Evolutionary conservation across 768 basidiomycete species (phyloP).

Genomic region (Coprinopsis cinerea): DNA sequence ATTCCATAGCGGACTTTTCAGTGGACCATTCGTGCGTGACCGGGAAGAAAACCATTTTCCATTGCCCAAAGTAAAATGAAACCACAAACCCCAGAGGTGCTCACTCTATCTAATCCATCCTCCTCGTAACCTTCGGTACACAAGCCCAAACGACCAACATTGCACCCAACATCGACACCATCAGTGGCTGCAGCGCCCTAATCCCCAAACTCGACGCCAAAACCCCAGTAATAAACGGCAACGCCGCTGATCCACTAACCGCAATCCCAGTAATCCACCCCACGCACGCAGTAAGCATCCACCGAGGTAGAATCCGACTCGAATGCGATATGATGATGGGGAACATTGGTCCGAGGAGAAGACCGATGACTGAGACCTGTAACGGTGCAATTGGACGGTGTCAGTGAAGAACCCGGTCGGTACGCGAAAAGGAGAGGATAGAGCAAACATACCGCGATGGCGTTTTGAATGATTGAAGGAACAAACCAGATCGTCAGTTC

Average conservation of each 20-base stretch:
- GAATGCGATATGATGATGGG: conserved; percentile 70
- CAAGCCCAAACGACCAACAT: conserved; percentile 1
- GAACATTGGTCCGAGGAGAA: conserved; percentile 71
- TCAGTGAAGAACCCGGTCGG: not conserved
- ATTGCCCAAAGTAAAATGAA: not conserved
- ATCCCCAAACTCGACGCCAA: conserved; percentile 61
- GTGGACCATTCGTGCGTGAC: not conserved
- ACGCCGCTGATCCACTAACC: conserved; percentile 62
- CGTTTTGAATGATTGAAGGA: conserved; percentile 59
- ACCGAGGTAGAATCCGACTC: conserved; percentile 61
- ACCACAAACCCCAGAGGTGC: not conserved
- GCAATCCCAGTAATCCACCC: conserved; percentile 69
- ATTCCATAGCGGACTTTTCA: not conserved
- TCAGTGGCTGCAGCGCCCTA: conserved; percentile 50
- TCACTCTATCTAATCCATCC: conserved; percentile 1
- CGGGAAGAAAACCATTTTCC: not conserved
- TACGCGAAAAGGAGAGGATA: not conserved
- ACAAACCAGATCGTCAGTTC: conserved; percentile 68
- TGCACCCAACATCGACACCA: conserved; percentile 2
- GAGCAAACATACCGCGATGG: conserved; percentile 41
- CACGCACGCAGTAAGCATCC: conserved; percentile 61
- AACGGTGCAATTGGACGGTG: not conserved
- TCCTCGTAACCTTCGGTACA: conserved; percentile 1
- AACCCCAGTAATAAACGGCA: conserved; percentile 71
- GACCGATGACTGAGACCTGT: conserved; percentile 51